Percentiles rank a stretch among this genome's conserved stretches.
Conservation (phyloP, 2,329 filamentous ascomycete genomes). For the Spiromastix sp. region DNA sequence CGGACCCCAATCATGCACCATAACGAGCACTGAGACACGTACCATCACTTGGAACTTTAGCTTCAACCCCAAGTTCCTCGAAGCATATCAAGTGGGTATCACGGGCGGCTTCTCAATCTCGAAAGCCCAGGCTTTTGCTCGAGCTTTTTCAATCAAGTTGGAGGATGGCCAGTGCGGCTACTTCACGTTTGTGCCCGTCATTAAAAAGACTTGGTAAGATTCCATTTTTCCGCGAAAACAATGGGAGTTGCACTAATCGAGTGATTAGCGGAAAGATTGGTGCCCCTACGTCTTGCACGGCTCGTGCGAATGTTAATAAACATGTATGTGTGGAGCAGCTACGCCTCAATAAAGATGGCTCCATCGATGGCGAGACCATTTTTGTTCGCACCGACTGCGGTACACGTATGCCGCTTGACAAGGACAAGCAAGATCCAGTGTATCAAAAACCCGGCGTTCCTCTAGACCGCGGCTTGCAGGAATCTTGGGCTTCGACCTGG, state of each 20-base stretch:
- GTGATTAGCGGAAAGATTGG: not conserved
- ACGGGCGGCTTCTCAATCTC: too few relatives aligned
- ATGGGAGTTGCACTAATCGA: not conserved
- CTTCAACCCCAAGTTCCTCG: too few relatives aligned
- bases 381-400: slow-evolving; percentile 14
- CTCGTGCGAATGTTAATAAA: not conserved
- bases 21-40: too few relatives aligned
- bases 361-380: slow-evolving; percentile 9
- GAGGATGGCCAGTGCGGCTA: too few relatives aligned
- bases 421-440: slow-evolving; percentile 10
- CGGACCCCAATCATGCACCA: too few relatives aligned
- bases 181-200: too few relatives aligned
- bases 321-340: not conserved
- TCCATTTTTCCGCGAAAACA: too few relatives aligned
- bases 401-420: slow-evolving; percentile 10
- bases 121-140: too few relatives aligned
- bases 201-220: too few relatives aligned
- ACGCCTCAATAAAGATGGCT: not conserved
- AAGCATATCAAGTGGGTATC: too few relatives aligned
- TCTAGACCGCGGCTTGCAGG: slow-evolving; percentile 23
- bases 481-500: slow-evolving; percentile 16
- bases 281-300: not conserved
- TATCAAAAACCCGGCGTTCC: slow-evolving; percentile 15
- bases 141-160: too few relatives aligned
- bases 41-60: too few relatives aligned